Percentiles rank a stretch among this genome's conserved stretches.
phyloP scores from a whole-genome alignment of 75 land plant genomes.

The Azolla pinnata region DNA sequence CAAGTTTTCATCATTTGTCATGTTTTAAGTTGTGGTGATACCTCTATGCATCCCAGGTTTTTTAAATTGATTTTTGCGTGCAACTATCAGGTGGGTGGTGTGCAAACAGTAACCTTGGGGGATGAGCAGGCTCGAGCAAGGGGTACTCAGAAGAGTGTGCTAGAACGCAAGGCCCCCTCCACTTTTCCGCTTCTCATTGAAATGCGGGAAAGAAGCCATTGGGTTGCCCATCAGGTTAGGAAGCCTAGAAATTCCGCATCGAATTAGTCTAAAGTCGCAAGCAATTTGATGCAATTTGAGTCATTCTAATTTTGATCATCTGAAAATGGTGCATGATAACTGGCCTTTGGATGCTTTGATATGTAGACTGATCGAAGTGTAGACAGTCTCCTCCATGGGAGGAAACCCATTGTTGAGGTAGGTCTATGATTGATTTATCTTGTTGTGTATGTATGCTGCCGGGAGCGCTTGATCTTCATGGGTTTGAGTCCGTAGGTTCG shows the following conservation, averaged over 20 bases:
- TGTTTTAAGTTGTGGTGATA: background rate
- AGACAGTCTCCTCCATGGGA: conserved; percentile 51
- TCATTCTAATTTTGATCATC: background rate
- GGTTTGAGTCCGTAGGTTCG: no score
- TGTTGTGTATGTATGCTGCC: no score
- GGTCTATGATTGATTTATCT: no score
- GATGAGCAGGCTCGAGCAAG: conserved; percentile 69
- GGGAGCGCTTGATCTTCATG: no score
- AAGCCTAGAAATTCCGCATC: no score
- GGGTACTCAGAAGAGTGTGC: conserved; percentile 56
- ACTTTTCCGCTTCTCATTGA: conserved; percentile 63
- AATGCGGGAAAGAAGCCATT: conserved; percentile 62
- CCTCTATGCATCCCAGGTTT: background rate
- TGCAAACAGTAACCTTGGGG: conserved; percentile 60
- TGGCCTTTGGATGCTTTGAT: background rate
- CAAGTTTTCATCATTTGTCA: conserved; percentile 5
- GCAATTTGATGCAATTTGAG: no score
- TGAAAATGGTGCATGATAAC: background rate
- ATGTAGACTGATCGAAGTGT: conserved; percentile 75
- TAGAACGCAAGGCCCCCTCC: conserved; percentile 60
- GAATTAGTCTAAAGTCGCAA: no score
- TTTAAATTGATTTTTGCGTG: background rate
- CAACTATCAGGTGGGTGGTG: conserved; percentile 49
- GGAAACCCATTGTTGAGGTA: conserved; percentile 65
- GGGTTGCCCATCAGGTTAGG: conserved; percentile 69